Percentiles rank a stretch among this genome's conserved stretches.
These are phyloP conservation scores for Dryadomyces quercus-mongolicae DNA, from an alignment of 2,329 filamentous ascomycete species.

Conservation along the genomic window DNA sequence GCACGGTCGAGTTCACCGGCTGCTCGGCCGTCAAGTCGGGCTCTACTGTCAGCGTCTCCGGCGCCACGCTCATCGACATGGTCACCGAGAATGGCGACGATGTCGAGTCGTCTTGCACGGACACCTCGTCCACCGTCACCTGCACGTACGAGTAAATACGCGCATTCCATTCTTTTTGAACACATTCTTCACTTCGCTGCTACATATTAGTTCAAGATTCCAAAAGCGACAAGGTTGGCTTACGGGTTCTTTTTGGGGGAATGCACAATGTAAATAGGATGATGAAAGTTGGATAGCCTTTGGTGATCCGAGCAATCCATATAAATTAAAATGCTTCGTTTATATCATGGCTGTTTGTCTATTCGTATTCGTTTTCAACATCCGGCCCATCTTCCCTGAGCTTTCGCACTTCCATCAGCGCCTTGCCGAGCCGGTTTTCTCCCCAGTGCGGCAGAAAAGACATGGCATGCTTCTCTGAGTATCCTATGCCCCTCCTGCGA, in stretches of 20 bases:
- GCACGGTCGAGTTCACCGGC: slow-evolving; percentile 20
- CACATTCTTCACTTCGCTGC: too few relatives aligned
- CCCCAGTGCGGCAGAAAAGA: slow-evolving; percentile 41
- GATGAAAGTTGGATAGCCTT: too few relatives aligned
- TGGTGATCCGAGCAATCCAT: too few relatives aligned
- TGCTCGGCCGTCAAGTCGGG: slow-evolving; percentile 20
- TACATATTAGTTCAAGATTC: too few relatives aligned
- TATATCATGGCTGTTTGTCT: too few relatives aligned
- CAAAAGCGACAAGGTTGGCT: too few relatives aligned
- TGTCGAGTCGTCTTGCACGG: background rate
- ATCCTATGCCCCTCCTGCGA: slow-evolving; percentile 54
- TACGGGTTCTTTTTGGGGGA: too few relatives aligned
- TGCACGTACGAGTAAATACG: background rate
- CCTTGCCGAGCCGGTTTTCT: slow-evolving; percentile 50
- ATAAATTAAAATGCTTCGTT: too few relatives aligned
- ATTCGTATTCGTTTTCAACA: too few relatives aligned
- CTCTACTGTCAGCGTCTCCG: slow-evolving; percentile 19
- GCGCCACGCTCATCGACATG: slow-evolving; percentile 27
- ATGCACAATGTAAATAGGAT: too few relatives aligned
- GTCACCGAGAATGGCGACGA: background rate
- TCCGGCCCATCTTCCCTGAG: slow-evolving; percentile 13
- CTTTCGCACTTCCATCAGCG: slow-evolving; percentile 42
- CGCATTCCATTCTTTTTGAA: too few relatives aligned
- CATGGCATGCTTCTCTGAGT: slow-evolving; percentile 36
- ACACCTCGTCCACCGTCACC: slow-evolving; percentile 1